phyloP scores from a whole-genome alignment of 768 basidiomycete species.

The Auricularia sp. region DNA sequence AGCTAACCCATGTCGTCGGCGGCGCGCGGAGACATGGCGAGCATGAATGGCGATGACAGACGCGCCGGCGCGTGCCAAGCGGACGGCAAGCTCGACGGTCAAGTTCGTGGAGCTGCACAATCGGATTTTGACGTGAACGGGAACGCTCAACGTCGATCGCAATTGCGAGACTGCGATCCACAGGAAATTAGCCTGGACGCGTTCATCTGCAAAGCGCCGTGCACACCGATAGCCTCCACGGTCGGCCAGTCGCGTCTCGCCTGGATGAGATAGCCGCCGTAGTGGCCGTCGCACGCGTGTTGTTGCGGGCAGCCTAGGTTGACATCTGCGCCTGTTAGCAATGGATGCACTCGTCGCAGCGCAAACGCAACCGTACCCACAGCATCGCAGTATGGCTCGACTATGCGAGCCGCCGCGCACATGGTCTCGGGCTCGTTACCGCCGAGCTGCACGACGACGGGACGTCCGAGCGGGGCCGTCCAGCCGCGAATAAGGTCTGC shows the following conservation, averaged over 20 bases:
- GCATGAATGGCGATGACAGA: conserved; percentile 69
- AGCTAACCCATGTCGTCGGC: conserved; percentile 66
- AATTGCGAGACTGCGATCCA: conserved; percentile 47
- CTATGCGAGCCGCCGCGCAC: conserved; percentile 47
- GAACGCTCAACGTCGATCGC: conserved; percentile 51
- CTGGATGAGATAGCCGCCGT: conserved; percentile 61
- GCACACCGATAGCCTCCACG: conserved; percentile 52
- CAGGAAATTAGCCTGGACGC: neutral
- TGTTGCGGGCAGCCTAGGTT: conserved; percentile 78
- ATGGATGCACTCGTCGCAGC: neutral
- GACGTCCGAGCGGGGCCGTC: conserved; percentile 21
- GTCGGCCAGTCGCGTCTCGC: conserved; percentile 63
- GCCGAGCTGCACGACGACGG: conserved; percentile 64
- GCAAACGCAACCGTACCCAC: conserved; percentile 39
- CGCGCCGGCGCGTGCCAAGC: conserved; percentile 54
- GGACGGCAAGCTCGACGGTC: conserved; percentile 47
- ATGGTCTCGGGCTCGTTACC: conserved; percentile 59
- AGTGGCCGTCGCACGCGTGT: conserved; percentile 53
- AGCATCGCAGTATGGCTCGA: conserved; percentile 55
- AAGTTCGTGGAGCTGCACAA: conserved; percentile 32
- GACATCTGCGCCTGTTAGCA: conserved; percentile 38
- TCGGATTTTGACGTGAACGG: conserved; percentile 51
- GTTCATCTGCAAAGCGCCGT: neutral
- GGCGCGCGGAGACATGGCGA: conserved; percentile 57
- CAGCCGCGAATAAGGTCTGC: conserved; percentile 37